Evolutionary conservation across 192 early-diverging fungal genomes (phyloP), one percentile per base, ranked within the genome.

Genomic region (Coemansia sp.): DNA sequence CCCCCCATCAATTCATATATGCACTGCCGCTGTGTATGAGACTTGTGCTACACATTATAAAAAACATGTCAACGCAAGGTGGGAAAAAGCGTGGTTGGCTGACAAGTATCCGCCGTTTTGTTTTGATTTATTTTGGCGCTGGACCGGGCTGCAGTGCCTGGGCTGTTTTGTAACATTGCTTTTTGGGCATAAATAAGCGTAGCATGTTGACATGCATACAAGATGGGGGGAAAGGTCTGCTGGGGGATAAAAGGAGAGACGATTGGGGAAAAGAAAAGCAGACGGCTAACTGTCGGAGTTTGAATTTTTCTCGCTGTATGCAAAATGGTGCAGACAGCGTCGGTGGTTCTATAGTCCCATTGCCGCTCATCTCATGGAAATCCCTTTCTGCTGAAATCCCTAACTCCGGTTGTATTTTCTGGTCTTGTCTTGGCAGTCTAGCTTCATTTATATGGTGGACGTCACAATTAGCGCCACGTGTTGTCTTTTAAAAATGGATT

Each of bases 271-370:
- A 17, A 63, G 25, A 38, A 41, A 25, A 19, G 19, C 13, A 46
- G 13, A 58, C 46, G 32, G 51, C 19, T 38, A 61, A 67, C 67
- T 56, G 72, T 80, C 78, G 78, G 78, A 80, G 78, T 80, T 80
- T 80, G 72, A 80, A 80, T 63, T 71, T 50, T 39, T 22, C 62
- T 41, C 43, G 44, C 50, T 69, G 25, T 10, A 39, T 68, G 48
- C 50, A 53, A 7, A 53, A 32, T 17, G 20, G 17, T 50, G 14
- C 11, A n/a, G 7, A 17, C 48, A 45, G 44, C 1, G 44, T 45
- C 44, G 13, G 32, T 2, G 44, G 13, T 45, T 45, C 44, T 45
- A 5, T 14, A 45, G 13, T 14, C 32, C 32, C 13, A 12, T 9
- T 45, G 44, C 44, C 13, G 44, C 44, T 45, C 44, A 45, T 45